A percentile compares a stretch with the other conserved stretches of the same genome.
Evolutionary conservation across 257 asterid species (phyloP).

Genomic region (Osmanthus fragrans): DNA sequence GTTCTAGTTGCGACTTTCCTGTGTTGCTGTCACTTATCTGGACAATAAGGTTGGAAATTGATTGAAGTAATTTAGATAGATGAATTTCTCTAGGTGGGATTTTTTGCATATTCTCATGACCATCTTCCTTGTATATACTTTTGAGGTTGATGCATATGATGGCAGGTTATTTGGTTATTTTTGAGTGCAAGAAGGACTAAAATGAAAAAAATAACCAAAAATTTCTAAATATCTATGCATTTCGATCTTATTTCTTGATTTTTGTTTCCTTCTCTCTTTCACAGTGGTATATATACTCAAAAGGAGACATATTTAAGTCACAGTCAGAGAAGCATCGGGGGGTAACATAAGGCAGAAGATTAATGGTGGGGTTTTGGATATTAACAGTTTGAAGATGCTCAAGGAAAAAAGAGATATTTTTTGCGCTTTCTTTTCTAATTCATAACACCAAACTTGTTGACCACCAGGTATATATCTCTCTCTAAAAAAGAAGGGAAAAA

Average conservation of each 20-base stretch:
- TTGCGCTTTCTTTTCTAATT: conserved; percentile 71
- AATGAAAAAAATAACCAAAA: not conserved
- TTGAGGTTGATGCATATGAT: conserved; percentile 3
- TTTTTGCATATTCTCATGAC: not conserved
- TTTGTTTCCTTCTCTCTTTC: conserved; percentile 15
- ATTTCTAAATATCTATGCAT: not conserved
- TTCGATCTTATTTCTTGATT: not conserved
- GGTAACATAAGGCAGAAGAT: conserved; percentile 49
- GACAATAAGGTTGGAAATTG: not conserved
- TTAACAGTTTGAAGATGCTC: conserved; percentile 66
- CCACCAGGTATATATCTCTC: conserved; percentile 72
- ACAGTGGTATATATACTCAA: conserved; percentile 43
- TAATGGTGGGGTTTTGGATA: conserved; percentile 67
- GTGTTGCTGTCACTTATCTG: not conserved
- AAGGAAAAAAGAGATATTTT: conserved; percentile 76
- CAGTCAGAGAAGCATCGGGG: conserved; percentile 39
- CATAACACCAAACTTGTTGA: conserved; percentile 95
- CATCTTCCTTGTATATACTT: not conserved
- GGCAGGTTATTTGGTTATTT: conserved; percentile 1
- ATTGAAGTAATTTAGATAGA: conserved; percentile 1
- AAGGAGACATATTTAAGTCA: conserved; percentile 45
- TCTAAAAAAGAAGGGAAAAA: not conserved
- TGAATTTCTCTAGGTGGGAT: not conserved
- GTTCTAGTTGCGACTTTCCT: conserved; percentile 5
- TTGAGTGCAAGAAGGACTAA: not conserved